Conservation (phyloP, 2,329 filamentous ascomycete species). For the Ceratocystis albifundus region DNA sequence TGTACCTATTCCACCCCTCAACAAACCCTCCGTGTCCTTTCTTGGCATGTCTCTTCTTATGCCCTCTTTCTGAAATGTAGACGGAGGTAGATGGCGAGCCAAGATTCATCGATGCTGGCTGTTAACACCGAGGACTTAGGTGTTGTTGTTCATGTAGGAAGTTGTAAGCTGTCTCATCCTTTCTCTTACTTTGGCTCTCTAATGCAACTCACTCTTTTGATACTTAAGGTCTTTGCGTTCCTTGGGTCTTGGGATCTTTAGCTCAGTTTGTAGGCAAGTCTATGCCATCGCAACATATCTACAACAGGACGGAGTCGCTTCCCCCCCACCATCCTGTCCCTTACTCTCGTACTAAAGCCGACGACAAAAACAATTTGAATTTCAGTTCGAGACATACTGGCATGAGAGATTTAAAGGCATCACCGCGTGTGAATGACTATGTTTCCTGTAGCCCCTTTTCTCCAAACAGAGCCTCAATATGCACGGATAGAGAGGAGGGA, state of each 20-base stretch:
- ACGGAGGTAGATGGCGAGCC: background rate
- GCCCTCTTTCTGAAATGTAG: background rate
- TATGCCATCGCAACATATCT: no score
- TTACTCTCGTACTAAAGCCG: background rate
- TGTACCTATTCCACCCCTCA: background rate
- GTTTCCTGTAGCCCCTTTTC: background rate
- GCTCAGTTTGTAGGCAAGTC: no score
- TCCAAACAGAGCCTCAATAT: background rate
- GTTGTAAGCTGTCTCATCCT: no score
- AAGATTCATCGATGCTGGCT: background rate
- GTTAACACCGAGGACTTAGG: background rate
- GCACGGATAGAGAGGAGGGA: no score
- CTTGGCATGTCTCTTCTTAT: slow-evolving; percentile 1
- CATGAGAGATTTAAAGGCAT: slow-evolving; percentile 8
- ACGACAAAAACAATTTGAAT: background rate
- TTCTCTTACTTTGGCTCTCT: no score
- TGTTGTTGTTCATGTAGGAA: no score
- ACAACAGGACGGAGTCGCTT: no score
- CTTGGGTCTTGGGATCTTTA: no score
- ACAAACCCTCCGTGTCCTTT: background rate
- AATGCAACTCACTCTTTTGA: no score
- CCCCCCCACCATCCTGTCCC: background rate
- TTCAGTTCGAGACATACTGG: background rate
- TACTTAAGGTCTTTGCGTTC: no score
- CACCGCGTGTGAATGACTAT: no score